Evolutionary conservation across 164 flowering plant species (phyloP).

Genomic region (Tetracentron sinense): DNA sequence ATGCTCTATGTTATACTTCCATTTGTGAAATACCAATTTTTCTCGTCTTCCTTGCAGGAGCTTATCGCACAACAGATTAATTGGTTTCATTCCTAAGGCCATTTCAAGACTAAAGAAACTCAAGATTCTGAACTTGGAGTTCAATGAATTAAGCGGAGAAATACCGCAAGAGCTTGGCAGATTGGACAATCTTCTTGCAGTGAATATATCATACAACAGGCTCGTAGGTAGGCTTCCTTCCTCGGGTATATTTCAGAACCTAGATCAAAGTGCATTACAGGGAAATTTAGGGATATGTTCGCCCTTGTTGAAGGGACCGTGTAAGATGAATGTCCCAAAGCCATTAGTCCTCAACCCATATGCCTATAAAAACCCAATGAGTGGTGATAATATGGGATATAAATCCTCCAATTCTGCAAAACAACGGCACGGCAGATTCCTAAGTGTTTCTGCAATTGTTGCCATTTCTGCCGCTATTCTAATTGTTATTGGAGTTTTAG

Average conservation of each 20-base stretch:
- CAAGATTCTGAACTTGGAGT: slow-evolving; percentile 68
- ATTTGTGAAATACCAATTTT: background rate
- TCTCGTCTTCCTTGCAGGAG: slow-evolving; percentile 53
- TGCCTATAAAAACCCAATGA: slow-evolving; percentile 37
- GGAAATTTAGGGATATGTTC: slow-evolving; percentile 95
- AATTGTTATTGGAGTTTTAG: slow-evolving; percentile 61
- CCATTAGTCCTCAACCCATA: slow-evolving; percentile 82
- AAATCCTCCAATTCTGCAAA: slow-evolving; percentile 12
- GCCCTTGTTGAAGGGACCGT: slow-evolving; percentile 76
- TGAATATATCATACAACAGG: slow-evolving; percentile 73
- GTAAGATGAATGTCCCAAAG: slow-evolving; percentile 77
- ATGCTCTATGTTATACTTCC: background rate
- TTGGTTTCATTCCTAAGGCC: slow-evolving; percentile 59
- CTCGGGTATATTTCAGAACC: slow-evolving; percentile 55
- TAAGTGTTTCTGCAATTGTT: slow-evolving; percentile 73
- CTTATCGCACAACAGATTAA: slow-evolving; percentile 69
- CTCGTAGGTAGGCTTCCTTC: slow-evolving; percentile 76
- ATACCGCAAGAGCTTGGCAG: slow-evolving; percentile 70
- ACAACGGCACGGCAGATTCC: slow-evolving; percentile 46
- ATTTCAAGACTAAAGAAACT: slow-evolving; percentile 64
- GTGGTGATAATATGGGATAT: slow-evolving; percentile 13
- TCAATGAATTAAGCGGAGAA: slow-evolving; percentile 71
- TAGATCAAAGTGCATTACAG: slow-evolving; percentile 64
- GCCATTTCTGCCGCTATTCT: slow-evolving; percentile 72
- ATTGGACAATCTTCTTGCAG: slow-evolving; percentile 68